A percentile compares a stretch with the other conserved stretches of the same genome.
Conservation (phyloP, 2,329 filamentous ascomycete species). For the Colletotrichum aenigma region DNA sequence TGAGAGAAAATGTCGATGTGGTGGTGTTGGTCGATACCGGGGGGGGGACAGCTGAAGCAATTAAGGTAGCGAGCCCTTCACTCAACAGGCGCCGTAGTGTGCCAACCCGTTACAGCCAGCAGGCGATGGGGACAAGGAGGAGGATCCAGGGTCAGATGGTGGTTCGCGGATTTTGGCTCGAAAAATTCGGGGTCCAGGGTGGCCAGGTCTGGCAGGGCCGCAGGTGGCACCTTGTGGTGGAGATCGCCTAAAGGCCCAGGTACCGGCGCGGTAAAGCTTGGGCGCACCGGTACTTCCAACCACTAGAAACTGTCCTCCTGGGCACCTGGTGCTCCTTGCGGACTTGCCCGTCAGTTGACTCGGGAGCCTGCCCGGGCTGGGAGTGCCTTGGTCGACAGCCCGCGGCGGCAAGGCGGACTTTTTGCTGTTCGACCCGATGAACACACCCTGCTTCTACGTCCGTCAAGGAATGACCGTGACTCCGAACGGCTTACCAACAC, state of each 20-base stretch:
- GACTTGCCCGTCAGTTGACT: constrained; percentile 12
- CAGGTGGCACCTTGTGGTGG: neutral
- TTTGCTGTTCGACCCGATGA: neutral
- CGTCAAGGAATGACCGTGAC: neutral
- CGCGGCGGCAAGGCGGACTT: constrained; percentile 14
- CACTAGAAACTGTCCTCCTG: neutral
- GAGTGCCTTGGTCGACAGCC: constrained; percentile 1
- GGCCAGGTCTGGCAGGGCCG: neutral
- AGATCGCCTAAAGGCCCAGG: neutral
- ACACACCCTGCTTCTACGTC: neutral
- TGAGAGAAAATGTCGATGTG: neutral
- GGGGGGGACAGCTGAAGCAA: constrained; percentile 11
- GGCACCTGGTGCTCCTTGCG: constrained; percentile 9
- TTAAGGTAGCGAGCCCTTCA: constrained; percentile 11
- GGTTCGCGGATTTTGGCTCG: constrained; percentile 13
- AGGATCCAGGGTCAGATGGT: constrained; percentile 7
- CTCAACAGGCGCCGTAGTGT: neutral
- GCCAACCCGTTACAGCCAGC: neutral
- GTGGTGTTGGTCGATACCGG: neutral
- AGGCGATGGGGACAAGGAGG: neutral
- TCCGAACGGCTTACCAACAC: neutral
- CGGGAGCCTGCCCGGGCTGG: neutral
- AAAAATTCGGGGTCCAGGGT: constrained; percentile 18
- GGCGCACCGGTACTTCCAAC: neutral
- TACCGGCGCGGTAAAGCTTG: constrained; percentile 3